Evolutionary conservation across 2,329 filamentous ascomycete genomes (phyloP).

Genomic region (Zymoseptoria ardabiliae): DNA sequence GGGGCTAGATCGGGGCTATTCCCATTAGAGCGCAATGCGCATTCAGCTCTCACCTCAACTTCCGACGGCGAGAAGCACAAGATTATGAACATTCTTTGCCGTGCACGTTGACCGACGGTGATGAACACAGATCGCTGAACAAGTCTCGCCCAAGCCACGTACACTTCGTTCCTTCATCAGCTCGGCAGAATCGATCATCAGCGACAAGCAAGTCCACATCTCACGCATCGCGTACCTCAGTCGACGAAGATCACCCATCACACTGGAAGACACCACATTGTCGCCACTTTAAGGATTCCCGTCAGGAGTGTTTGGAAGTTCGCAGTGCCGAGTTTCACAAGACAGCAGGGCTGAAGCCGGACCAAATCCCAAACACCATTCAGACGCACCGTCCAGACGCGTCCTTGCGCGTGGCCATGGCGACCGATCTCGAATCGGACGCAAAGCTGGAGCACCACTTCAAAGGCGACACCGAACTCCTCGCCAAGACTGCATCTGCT

Average conservation of each 20-base stretch:
- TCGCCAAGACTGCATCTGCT: slow-evolving; percentile 15
- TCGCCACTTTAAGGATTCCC: no score
- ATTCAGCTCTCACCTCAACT: background rate
- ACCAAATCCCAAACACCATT: background rate
- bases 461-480: slow-evolving; percentile 19
- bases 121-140: no score
- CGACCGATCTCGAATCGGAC: background rate
- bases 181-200: no score
- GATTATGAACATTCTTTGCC: background rate
- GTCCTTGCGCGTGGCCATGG: background rate
- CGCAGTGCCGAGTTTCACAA: no score
- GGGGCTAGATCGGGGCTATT: background rate
- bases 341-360: background rate
- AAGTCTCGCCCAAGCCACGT: no score
- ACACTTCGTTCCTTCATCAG: no score
- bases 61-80: background rate
- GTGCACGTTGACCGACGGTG: no score
- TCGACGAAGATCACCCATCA: no score
- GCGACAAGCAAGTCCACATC: no score
- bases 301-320: no score
- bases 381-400: background rate
- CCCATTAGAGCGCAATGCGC: background rate
- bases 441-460: slow-evolving; percentile 18
- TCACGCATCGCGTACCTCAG: no score
- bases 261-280: no score